Base-by-base conservation (phyloP, 768 basidiomycete genomes). In the Suillus subluteus region DNA sequence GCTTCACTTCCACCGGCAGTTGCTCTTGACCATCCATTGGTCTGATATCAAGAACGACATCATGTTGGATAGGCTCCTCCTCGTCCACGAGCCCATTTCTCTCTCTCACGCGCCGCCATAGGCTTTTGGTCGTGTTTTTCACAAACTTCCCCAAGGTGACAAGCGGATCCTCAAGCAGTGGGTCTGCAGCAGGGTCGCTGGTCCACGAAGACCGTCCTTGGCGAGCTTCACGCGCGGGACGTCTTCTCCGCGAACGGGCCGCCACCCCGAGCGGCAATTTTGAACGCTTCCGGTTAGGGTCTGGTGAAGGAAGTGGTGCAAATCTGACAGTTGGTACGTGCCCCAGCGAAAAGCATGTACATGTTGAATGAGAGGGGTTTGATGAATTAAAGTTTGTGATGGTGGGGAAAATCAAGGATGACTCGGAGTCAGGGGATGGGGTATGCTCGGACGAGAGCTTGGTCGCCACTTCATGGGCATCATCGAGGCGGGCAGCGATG, bases 291-390 rank as follows among this genome's bases (percentile, higher is more conserved):
- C 82, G 83, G 26, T 82, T 80, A 3, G 84, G 84, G 23, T 81
- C 85, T 1, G 83, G 73, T 65, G 84, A 79, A 1, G 88, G 88
- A 30, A 90, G 76, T 0, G 88, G 88, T 1, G 88, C 88, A 64
- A 90, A 90, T 68, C 80, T 84, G 54, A 90, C 82, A 61, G 78
- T 82, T 46, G 71, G 74, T 18, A 71, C 52, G 37, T 67, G 62
- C 40, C 30, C 37, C 18, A 48, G 67, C 40, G 71, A 62, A 41
- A 69, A 74, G n/a, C 65, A 63, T 7, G 67, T 44, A 7, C 70
- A 73, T 16, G 68, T 37, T 37, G 40, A 70, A 30, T 32, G 71
- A 15, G 62, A 71, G 52, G 43, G 41, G 18, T 30, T 59, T 26
- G 62, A 64, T 58, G 68, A 38, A n/a, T 70, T 70, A 15, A 63